Base-by-base conservation (phyloP, 2,329 filamentous ascomycete species). In the Emmonsiellopsis sp. region DNA sequence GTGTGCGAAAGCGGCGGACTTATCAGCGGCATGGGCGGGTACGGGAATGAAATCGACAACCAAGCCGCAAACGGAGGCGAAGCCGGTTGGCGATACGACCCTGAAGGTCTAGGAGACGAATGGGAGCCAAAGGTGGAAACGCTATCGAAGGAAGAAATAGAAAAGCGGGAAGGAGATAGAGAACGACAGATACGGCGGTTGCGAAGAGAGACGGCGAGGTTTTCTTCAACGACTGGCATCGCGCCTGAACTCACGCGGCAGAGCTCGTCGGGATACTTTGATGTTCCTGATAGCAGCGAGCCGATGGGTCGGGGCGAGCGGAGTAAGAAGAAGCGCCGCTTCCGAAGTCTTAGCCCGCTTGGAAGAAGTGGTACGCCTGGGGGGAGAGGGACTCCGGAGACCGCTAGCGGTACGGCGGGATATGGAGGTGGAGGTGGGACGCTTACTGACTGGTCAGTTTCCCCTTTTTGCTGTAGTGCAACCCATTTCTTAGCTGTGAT, bases 71-170 rank as follows among this genome's bases (percentile, higher is more conserved):
- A 90, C 60, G 75, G 76, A 2, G 84, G 86, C n/a, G 88, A 91
- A 55, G 90, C 91, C 11, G 93, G 93, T 2, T 97, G 93, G 92
- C 81, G 93, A 58, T 95, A 96, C 66, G 93, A 98, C 60, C 88
- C 89, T 2, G 93, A 97, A 64, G 86, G 89, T 55, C 78, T 97
- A 3, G 91, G 81, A 6, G 85, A 88, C 58, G 85, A 87, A 56
- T 93, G 88, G 88, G 87, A 90, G 65, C 86, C 88, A 6, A 88
- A 87, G 73, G 78, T 93, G 7, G 88, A 92, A 67, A 77, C 80
- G 0, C 73, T 98, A 2, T 91, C 86, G 40, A 95, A 95, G 62
- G 93, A 98, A 62, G 93, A 98, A 65, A 97, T 98, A 52, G 93
- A 98, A 71, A 95, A 95, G 74, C 83, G 93, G 32, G 93, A 98